These are phyloP conservation scores for Isochrysis galbana DNA, from an alignment of 78 protist genomes.

Conservation along the genomic window DNA sequence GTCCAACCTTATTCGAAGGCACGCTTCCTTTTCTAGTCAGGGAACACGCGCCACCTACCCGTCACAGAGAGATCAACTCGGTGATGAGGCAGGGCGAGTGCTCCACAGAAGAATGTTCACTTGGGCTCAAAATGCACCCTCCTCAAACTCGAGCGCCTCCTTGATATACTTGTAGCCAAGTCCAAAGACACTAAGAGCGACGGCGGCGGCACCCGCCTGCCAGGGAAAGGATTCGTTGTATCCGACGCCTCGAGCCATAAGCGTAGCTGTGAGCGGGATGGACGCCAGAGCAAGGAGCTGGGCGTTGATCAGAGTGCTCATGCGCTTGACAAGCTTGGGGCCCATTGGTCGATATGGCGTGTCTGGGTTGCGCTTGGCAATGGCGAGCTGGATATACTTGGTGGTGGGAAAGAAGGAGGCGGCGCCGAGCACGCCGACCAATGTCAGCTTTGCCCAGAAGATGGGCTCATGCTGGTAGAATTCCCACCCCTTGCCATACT, in stretches of 20 bases:
- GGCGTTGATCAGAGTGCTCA: neutral
- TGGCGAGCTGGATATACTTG: neutral
- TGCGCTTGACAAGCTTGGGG: neutral
- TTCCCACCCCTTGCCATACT: constrained; percentile 4
- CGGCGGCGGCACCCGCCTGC: neutral
- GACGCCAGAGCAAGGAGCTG: neutral
- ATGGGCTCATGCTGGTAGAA: constrained; percentile 17
- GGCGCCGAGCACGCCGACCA: neutral
- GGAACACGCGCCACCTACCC: too few relatives aligned
- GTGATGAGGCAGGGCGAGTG: too few relatives aligned
- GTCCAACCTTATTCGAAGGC: too few relatives aligned
- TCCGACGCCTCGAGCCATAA: neutral
- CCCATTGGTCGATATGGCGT: neutral
- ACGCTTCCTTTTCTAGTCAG: too few relatives aligned
- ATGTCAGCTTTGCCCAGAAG: neutral
- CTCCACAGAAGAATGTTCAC: too few relatives aligned
- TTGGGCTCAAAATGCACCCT: too few relatives aligned
- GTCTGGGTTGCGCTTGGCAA: neutral
- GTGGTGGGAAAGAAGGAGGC: neutral
- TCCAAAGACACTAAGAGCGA: neutral
- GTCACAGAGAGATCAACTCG: too few relatives aligned
- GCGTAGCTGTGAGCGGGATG: neutral
- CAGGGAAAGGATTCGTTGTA: neutral
- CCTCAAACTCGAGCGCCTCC: neutral
- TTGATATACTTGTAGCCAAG: neutral